Evolutionary conservation across 2,329 filamentous ascomycete genomes (phyloP), one percentile per base, ranked within the genome.

Genomic region (Fusarium haematococcum): DNA sequence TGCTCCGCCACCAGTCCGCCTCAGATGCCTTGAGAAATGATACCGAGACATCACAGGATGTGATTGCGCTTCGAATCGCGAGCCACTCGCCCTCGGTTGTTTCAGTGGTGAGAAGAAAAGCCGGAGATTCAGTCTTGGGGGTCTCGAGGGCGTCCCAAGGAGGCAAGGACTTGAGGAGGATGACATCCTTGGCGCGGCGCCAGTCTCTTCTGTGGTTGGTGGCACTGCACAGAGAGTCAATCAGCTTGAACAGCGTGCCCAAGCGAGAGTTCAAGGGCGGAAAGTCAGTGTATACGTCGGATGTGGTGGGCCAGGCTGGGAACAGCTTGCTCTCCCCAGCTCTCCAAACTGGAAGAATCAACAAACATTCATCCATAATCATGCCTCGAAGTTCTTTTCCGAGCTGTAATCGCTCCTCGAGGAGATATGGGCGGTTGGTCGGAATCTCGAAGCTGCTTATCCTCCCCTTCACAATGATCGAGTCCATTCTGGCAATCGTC

Each of bases 71-170:
- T 14, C 79, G 77, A 16, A 81, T 73, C 5, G 32, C 32, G 27
- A 67, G 69, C 79, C 79, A 81, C 9, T 79, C 77, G 0, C 65
- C 58, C 2, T 79, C 68, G 1, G 62, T 73, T 3, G 76, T 70
- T 2, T 61, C 13, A 1, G 70, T 69, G 0, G 45, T 61, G 6
- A 81, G 52, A 7, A 80, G 35, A 14, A 74, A 77, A 7, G 62
- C 69, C 5, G 69, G 67, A 1, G 33, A 68, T 6, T 75, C 69
- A 18, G 62, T 59, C 30, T 65, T 27, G 27, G 54, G 48, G 3
- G 37, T n/a, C 7, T 50, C 30, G 9, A 23, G n/a, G 9, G 23
- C 32, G 8, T 54, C 35, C 6, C 25, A 56, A 13, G 62, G 64
- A 1, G 65, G 43, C 8, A 52, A 16, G 8, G 78, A 65, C 13